These are phyloP conservation scores for Saxispiralis lemnorum DNA, from an alignment of 495 filamentous ascomycete species.

Conservation along the genomic window DNA sequence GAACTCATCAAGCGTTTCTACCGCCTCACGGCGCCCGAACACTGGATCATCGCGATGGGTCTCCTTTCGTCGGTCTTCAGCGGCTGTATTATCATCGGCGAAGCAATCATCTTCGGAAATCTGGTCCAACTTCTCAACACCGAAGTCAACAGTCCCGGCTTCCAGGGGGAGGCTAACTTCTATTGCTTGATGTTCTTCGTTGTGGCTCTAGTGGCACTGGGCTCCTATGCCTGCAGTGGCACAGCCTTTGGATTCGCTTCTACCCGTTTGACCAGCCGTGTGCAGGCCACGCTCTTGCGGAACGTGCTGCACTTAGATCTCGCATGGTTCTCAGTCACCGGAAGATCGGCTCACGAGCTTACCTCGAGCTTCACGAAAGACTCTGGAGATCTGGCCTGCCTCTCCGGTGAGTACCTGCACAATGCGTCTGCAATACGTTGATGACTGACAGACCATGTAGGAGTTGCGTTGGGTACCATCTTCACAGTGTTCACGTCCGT, in stretches of 20 bases:
- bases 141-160: conserved; percentile 1
- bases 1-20: background rate
- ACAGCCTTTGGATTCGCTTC: conserved; percentile 32
- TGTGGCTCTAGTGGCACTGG: conserved; percentile 31
- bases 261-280: conserved; percentile 24
- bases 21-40: background rate
- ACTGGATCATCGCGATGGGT: background rate
- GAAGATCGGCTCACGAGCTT: conserved; percentile 33
- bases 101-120: conserved; percentile 30
- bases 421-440: too few species aligned
- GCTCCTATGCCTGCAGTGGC: conserved; percentile 29
- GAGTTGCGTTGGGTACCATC: conserved; percentile 17
- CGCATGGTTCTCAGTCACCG: conserved; percentile 31
- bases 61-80: background rate
- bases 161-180: conserved; percentile 26
- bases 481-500: conserved; percentile 14
- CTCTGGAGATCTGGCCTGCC: conserved; percentile 27
- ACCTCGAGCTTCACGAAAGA: conserved; percentile 36
- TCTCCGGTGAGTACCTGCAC: conserved; percentile 4
- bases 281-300: conserved; percentile 28
- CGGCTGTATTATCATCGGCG: background rate
- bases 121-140: conserved; percentile 26
- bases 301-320: conserved; percentile 32
- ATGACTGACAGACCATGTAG: conserved; percentile 4
- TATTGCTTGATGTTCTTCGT: conserved; percentile 39